Base-by-base conservation (phyloP, 495 filamentous ascomycete species). In the Neurospora sp. region DNA sequence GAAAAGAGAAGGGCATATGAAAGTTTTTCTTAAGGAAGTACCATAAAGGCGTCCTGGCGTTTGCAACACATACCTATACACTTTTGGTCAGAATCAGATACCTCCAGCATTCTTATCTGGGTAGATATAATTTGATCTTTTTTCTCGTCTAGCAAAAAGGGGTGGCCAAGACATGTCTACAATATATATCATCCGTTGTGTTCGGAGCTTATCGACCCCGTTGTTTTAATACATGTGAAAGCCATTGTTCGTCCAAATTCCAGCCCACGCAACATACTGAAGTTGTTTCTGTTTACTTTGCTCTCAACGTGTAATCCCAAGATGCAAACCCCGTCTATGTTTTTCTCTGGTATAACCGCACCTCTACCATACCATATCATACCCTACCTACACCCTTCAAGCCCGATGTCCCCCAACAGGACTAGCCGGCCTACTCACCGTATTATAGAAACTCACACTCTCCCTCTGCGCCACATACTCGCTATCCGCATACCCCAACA, bases 401-500 rank as follows among this genome's bases (percentile, higher is more conserved):
- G 68, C 69, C 69, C 65, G 20, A 73, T 70, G n/a, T 81, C 81
- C 9, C 76, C 70, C 31, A 61, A 78, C 77, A 14, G 84, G 84
- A 70, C 82, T 84, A 4, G 74, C 80, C 20, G 84, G 81, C 70
- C 83, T 73, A 68, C 82, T 84, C 69, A 83, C 81, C 45, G 74
- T 73, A 22, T 72, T 76, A 53, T 93, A 90, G 72, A 97, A 90
- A 20, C 93, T 92, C 45, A 97, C 91, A 76, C 95, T 96, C 81
- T 96, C 93, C 72, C 94, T 86, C 75, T 94, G 83, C 8, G 95
- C 95, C 59, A 99, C 92, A 85, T 98, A 97, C 81, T 98, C 94
- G 73, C 91, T 94, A 77, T 98, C 94, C 39, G 94, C 90, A 84
- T 97, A 99, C 4, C 96, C 96, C 42, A 99, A 79, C 39, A 94